These are phyloP conservation scores for Pseudogymnoascus sp. DNA, from an alignment of 2,329 filamentous ascomycete species.

Conservation along the genomic window DNA sequence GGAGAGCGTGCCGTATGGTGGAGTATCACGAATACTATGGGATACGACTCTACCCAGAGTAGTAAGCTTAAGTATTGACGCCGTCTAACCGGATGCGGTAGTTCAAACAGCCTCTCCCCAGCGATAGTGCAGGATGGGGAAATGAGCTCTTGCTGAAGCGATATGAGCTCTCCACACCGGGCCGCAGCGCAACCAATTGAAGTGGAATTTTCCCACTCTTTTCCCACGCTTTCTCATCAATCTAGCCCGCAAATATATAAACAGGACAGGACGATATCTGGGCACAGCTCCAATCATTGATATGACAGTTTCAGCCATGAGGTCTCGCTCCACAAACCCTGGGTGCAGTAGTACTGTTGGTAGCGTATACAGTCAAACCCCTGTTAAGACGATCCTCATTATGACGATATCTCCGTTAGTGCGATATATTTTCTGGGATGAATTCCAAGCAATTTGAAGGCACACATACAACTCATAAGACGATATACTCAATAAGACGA, in stretches of 20 bases:
- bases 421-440: no score
- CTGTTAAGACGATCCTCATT: no score
- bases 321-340: not conserved
- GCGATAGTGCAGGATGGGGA: constrained; percentile 8
- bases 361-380: no score
- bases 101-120: constrained; percentile 6
- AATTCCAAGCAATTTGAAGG: no score
- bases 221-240: not conserved
- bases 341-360: not conserved
- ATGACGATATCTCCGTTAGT: no score
- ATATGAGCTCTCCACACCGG: constrained; percentile 9
- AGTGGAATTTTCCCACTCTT: not conserved
- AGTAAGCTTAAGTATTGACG: not conserved
- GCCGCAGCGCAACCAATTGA: constrained; percentile 6
- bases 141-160: constrained; percentile 9
- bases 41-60: not conserved
- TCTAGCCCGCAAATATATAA: not conserved
- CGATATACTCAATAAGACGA: no score
- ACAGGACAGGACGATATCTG: not conserved
- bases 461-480: no score
- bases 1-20: not conserved
- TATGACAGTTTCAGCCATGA: constrained; percentile 5
- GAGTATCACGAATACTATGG: not conserved
- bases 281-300: constrained; percentile 1
- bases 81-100: not conserved